phyloP scores from a whole-genome alignment of 2,329 filamentous ascomycete species.

The Furcasterigmium furcatum region DNA sequence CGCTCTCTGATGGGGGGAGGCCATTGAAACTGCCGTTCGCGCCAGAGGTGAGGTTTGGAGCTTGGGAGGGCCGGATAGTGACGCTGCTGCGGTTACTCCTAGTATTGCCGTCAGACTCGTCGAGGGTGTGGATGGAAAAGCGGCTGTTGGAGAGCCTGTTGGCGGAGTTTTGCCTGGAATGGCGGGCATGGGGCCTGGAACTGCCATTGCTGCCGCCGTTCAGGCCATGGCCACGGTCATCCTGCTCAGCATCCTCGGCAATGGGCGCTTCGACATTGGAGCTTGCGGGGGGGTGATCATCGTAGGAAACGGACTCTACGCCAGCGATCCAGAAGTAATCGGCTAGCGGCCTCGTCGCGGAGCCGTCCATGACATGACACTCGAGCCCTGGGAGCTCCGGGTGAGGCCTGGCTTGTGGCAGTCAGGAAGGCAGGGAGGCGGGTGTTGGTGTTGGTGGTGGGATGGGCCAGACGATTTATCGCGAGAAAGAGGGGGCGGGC shows the following conservation, averaged over 20 bases:
- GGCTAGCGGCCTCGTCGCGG: constrained; percentile 62
- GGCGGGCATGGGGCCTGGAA: constrained; percentile 41
- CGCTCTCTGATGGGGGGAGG: constrained; percentile 19
- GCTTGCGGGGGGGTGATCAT: constrained; percentile 44
- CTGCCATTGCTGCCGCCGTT: constrained; percentile 19
- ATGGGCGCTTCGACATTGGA: constrained; percentile 54
- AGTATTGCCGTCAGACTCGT: constrained; percentile 56
- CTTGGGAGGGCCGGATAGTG: constrained; percentile 51
- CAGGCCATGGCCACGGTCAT: constrained; percentile 27
- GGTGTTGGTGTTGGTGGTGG: background rate
- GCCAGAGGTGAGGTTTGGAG: constrained; percentile 13
- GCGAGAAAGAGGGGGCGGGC: background rate
- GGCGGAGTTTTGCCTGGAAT: constrained; percentile 59
- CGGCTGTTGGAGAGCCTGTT: constrained; percentile 55
- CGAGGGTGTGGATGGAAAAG: constrained; percentile 51
- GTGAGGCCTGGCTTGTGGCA: constrained; percentile 1
- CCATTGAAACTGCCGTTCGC: constrained; percentile 18
- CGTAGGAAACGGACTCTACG: constrained; percentile 64
- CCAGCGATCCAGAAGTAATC: constrained; percentile 77
- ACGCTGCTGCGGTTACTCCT: constrained; percentile 64
- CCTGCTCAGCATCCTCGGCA: constrained; percentile 58
- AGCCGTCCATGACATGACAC: constrained; percentile 55
- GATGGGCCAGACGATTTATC: background rate
- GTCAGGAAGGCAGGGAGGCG: constrained; percentile 2
- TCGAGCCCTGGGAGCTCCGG: constrained; percentile 8